phyloP scores from a whole-genome alignment of 805 yeast species.

The Wickerhamomyces silvicola region DNA sequence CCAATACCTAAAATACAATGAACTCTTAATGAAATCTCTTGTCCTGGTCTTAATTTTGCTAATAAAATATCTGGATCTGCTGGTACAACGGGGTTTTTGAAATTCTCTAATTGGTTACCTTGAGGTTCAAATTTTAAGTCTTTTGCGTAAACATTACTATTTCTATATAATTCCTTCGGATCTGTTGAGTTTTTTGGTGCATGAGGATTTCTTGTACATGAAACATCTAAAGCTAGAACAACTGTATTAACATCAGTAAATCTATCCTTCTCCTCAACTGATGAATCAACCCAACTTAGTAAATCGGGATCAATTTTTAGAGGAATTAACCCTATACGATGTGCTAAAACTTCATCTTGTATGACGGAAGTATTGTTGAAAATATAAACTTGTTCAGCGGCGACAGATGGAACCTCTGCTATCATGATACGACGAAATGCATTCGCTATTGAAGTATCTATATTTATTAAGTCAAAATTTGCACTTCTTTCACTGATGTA shows the following conservation, averaged over 20 bases:
- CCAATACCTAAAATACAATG: constrained; percentile 92
- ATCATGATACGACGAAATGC: constrained; percentile 97
- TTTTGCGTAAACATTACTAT: constrained; percentile 81
- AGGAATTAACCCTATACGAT: constrained; percentile 90
- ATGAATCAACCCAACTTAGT: constrained; percentile 73
- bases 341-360: constrained; percentile 95
- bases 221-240: constrained; percentile 72
- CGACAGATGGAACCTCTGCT: constrained; percentile 93
- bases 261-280: constrained; percentile 57
- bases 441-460: constrained; percentile 91
- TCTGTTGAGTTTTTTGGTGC: constrained; percentile 74
- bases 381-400: constrained; percentile 86
- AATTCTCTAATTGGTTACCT: constrained; percentile 73
- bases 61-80: constrained; percentile 84
- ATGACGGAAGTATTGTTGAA: constrained; percentile 94
- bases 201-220: constrained; percentile 80
- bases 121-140: constrained; percentile 89
- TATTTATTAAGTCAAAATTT: constrained; percentile 78
- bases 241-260: constrained; percentile 87
- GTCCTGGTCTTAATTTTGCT: constrained; percentile 95
- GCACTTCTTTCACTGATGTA: constrained; percentile 63
- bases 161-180: constrained; percentile 77
- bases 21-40: constrained; percentile 84
- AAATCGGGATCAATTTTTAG: constrained; percentile 86
- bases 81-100: constrained; percentile 67